Evolutionary conservation across 495 filamentous ascomycete genomes (phyloP), one percentile per base, ranked within the genome.

Genomic region (Venustampulla echinocandica): DNA sequence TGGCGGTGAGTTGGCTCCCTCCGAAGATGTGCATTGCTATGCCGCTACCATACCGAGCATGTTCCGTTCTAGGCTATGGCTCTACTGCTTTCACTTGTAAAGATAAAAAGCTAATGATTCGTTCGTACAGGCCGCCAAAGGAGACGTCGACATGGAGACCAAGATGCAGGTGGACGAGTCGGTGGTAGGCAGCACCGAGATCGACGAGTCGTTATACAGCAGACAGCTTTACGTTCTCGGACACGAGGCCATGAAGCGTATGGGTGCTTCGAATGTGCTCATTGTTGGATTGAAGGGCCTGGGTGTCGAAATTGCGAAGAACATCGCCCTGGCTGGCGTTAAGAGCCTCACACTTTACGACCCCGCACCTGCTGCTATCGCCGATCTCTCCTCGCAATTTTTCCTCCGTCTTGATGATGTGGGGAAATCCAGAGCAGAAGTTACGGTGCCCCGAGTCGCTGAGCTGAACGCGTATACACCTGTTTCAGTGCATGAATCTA

Each of bases 231-330:
- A 98, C 64, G 92, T 98, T 42, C 79, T 99, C 47, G 93, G 93
- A 23, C 93, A 97, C 66, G 93, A 99, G 71, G 93, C 93, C 43
- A 99, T 99, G 93, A 97, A 94, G 70, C 85, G 90, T 46, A 99
- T 99, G 93, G 76, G 89, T 62, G 84, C 88, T 40, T 97, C 93
- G 17, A 89, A 97, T 63, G 79, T 99, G 35, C 83, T 99, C 15
- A 77, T 99, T 42, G 85, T 88, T 42, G 93, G 93, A 43, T 67
- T 96, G 54, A 87, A 89, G 62, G 92, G 93, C 15, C 76, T 99
- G 24, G 93, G 93, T 67, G 89, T 95, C 39, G 93, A 99, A 67
- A 95, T 99, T 59, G 90, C 93, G 53, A 99, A 99, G 74, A 97
- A 99, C 56, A 86, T 99, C 61, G 93, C 92, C 24, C 85, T 99